Conservation (phyloP, 1,284 basidiomycete genomes). For the Bjerkandera adusta region DNA sequence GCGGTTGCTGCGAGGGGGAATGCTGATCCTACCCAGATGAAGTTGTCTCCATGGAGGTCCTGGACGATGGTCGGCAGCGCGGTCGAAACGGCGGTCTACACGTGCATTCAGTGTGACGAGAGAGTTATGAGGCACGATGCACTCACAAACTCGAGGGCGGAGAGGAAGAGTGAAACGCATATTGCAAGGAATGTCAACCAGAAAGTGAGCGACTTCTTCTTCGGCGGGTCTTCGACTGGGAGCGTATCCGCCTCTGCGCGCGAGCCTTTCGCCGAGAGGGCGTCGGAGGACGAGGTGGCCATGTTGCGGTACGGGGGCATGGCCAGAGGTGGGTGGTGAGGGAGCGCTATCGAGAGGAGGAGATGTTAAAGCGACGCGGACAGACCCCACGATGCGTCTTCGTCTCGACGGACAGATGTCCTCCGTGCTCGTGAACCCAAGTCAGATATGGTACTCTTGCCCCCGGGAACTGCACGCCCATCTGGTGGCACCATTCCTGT, state of each 20-base stretch:
- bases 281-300: not conserved
- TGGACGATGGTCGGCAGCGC: conserved; percentile 37
- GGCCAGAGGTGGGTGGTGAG: not conserved
- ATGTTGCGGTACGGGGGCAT: not conserved
- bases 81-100: conserved; percentile 30
- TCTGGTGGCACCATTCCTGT: no score
- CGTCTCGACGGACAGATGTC: no score
- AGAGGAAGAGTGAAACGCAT: conserved; percentile 31
- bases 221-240: not conserved
- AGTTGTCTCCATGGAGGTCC: conserved; percentile 32
- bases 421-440: no score
- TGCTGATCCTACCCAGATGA: conserved; percentile 36
- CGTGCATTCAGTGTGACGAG: conserved; percentile 5
- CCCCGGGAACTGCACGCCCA: no score
- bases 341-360: not conserved
- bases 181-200: conserved; percentile 35
- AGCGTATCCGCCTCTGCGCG: not conserved
- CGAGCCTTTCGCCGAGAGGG: not conserved
- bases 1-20: conserved; percentile 37
- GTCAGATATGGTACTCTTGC: no score
- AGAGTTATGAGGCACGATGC: not conserved
- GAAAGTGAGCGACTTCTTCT: conserved; percentile 22
- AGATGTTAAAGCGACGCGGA: not conserved
- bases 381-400: not conserved
- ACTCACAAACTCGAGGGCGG: conserved; percentile 34